Evolutionary conservation across 2,329 filamentous ascomycete species (phyloP).

Genomic region (Pseudocercospora eumusae): DNA sequence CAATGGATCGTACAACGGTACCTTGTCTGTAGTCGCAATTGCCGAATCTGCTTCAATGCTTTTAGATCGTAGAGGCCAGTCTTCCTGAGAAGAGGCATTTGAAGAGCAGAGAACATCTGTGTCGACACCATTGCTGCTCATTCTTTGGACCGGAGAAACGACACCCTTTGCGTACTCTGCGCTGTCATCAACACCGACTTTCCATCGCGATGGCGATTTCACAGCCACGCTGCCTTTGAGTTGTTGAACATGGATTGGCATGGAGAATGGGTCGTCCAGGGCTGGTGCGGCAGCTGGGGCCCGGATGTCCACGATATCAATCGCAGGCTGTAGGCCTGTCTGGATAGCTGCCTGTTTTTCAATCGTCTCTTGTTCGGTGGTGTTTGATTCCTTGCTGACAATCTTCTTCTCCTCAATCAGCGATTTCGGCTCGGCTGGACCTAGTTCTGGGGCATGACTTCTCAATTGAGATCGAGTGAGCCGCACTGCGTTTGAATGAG

Average conservation of each 20-base stretch:
- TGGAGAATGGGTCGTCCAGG: constrained; percentile 7
- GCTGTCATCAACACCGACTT: neutral
- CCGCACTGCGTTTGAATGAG: constrained; percentile 21
- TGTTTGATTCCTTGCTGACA: neutral
- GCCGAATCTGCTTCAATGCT: neutral
- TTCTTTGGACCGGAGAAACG: neutral
- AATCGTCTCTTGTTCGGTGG: neutral
- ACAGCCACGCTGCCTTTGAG: neutral
- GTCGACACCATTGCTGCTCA: neutral
- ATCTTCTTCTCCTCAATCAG: constrained; percentile 1
- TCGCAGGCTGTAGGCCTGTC: neutral
- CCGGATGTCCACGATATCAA: neutral
- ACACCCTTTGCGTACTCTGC: neutral
- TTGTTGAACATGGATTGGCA: constrained; percentile 18
- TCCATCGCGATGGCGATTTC: neutral
- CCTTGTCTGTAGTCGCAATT: neutral
- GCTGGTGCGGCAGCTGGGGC: neutral
- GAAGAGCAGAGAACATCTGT: neutral
- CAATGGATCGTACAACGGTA: constrained; percentile 27
- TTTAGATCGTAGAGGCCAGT: neutral
- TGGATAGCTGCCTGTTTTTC: neutral
- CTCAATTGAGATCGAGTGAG: constrained; percentile 17
- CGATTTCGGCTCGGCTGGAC: neutral
- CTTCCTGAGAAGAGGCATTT: neutral
- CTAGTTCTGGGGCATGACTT: constrained; percentile 10